A percentile compares a stretch with the other conserved stretches of the same genome.
These are phyloP conservation scores for Metschnikowia similis DNA, from an alignment of 805 yeast genomes.

Conservation along the genomic window DNA sequence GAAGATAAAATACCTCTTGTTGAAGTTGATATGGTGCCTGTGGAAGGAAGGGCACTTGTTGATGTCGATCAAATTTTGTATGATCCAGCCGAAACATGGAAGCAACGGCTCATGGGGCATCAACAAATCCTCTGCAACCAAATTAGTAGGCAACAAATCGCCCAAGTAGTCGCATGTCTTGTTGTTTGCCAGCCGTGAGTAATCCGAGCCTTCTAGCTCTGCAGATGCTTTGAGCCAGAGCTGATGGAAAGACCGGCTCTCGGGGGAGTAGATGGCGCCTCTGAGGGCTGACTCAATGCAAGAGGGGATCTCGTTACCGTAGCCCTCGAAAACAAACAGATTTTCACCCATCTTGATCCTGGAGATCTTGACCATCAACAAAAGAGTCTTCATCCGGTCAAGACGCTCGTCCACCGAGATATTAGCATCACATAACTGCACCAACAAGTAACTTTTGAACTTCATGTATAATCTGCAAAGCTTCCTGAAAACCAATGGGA, in stretches of 20 bases:
- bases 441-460: constrained; percentile 56
- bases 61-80: constrained; percentile 68
- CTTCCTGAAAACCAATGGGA: constrained; percentile 69
- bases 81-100: constrained; percentile 90
- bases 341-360: constrained; percentile 61
- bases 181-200: background rate
- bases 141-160: constrained; percentile 27
- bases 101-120: constrained; percentile 47
- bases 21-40: constrained; percentile 70
- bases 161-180: constrained; percentile 25
- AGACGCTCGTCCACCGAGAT: constrained; percentile 57
- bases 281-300: constrained; percentile 77
- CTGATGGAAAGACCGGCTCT: constrained; percentile 62
- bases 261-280: constrained; percentile 75
- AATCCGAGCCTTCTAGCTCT: constrained; percentile 18
- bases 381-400: constrained; percentile 62
- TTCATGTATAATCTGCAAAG: constrained; percentile 65
- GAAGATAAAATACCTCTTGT: constrained; percentile 50
- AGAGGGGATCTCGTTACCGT: constrained; percentile 55
- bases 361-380: constrained; percentile 61
- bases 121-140: constrained; percentile 26
- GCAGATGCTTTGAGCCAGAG: constrained; percentile 64
- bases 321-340: constrained; percentile 39
- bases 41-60: constrained; percentile 70
- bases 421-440: constrained; percentile 61